A percentile compares a stretch with the other conserved stretches of the same genome.
Evolutionary conservation across 345 rosid genomes (phyloP).

Genomic region (Camelina neglecta): DNA sequence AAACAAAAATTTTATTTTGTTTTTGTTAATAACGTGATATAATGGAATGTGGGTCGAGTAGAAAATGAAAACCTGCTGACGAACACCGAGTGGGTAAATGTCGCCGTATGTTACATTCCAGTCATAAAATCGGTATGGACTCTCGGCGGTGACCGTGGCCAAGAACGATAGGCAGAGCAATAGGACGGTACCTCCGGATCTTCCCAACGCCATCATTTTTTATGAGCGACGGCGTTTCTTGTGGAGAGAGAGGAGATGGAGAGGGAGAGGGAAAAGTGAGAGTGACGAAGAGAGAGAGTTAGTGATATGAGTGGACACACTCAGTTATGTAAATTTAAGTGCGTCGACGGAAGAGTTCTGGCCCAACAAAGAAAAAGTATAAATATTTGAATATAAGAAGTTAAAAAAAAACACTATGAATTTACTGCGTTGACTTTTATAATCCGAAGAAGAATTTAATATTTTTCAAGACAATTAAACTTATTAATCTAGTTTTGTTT

Average conservation of each 20-base stretch:
- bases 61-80: constrained; percentile 57
- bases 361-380: neutral
- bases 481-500: neutral
- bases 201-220: constrained; percentile 25
- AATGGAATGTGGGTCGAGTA: neutral
- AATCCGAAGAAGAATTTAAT: neutral
- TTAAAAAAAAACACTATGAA: neutral
- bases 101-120: constrained; percentile 91
- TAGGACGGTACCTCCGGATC: constrained; percentile 37
- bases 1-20: neutral
- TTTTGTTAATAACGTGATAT: neutral
- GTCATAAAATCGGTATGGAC: constrained; percentile 72
- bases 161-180: constrained; percentile 36
- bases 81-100: constrained; percentile 77
- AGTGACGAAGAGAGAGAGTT: neutral
- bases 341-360: neutral
- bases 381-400: constrained; percentile 11
- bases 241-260: constrained; percentile 15
- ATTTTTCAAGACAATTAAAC: neutral
- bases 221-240: constrained; percentile 13
- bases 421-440: constrained; percentile 30
- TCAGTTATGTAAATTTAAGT: constrained; percentile 32
- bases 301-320: constrained; percentile 28
- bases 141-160: constrained; percentile 51
- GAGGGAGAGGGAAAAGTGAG: neutral